These are phyloP conservation scores for Cutaneotrichosporon cutaneum DNA, from an alignment of 1,284 basidiomycete species.

Conservation along the genomic window DNA sequence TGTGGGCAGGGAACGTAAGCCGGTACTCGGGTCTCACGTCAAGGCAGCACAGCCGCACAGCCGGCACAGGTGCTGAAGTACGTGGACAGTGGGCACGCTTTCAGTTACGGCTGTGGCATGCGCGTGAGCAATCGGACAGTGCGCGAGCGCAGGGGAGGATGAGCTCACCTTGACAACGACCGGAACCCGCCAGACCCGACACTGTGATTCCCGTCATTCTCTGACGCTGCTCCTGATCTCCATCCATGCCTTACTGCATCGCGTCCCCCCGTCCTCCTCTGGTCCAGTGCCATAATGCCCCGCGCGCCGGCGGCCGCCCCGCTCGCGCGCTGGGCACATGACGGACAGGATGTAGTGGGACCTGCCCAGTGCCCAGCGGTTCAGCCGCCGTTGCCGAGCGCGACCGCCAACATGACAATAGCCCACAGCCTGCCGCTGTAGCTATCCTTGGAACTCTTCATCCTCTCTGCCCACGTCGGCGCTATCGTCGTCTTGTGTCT, in stretches of 20 bases:
- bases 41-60: too few species aligned
- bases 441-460: background rate
- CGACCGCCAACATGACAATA: background rate
- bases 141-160: too few species aligned
- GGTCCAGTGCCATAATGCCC: background rate
- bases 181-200: background rate
- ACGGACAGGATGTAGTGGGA: background rate
- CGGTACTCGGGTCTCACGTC: too few species aligned
- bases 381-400: constrained; percentile 10
- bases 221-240: background rate
- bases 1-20: too few species aligned
- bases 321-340: too few species aligned
- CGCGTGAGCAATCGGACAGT: too few species aligned
- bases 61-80: too few species aligned
- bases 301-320: too few species aligned
- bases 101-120: background rate
- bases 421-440: background rate
- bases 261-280: background rate
- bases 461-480: background rate
- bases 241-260: background rate
- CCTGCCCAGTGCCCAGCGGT: background rate
- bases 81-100: too few species aligned
- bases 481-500: background rate
- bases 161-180: background rate
- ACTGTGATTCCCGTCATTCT: background rate